Evolutionary conservation across 1,139 yeast species (phyloP), one percentile per base, ranked within the genome.

Genomic region (Hyphopichia khmerensis): DNA sequence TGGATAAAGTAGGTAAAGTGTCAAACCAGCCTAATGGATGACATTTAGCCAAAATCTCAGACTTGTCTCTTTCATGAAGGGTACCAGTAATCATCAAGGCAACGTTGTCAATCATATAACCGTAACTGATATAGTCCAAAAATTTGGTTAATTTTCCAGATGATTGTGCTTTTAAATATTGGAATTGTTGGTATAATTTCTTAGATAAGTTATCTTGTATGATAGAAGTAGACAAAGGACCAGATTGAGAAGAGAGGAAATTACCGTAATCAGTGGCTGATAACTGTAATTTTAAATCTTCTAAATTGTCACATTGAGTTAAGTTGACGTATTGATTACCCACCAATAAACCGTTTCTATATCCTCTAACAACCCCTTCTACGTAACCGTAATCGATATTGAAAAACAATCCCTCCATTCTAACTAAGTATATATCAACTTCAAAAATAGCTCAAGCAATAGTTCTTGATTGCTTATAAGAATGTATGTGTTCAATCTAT

Each of bases 21-120:
- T 93, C 99, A 61, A 95, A 95, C 96, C 97, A 90, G 35, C 99
- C 99, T 52, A 95, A 74, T 1, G 99, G 99, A 61, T 93, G 96
- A 62, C 97, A 89, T 60, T 96, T 84, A 46, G 82, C 80, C 57
- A 93, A 76, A 45, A 93, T 84, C 57, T 93, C 99, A 39, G 82
- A 70, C 60, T 87, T 81, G 64, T 95, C 96, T 58, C 98, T 80
- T 58, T 91, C 96, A 60, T 95, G 99, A 48, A 93, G 80, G 0
- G 99, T 90, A 31, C 99, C 99, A 1, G 98, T 91, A 57, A 95
- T 91, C 85, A 95, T 87, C 57, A 95, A 75, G 24, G 95, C 88
- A 36, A 93, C 96, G 63, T 95, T 95, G 69, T 95, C 99, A 61
- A 95, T 95, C 99, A 95, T 95, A 69, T 95, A 95, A 11, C 97